A percentile compares a stretch with the other conserved stretches of the same genome.
Conservation (phyloP, 2,329 filamentous ascomycete genomes). For the Arachnopeziza araneosa region DNA sequence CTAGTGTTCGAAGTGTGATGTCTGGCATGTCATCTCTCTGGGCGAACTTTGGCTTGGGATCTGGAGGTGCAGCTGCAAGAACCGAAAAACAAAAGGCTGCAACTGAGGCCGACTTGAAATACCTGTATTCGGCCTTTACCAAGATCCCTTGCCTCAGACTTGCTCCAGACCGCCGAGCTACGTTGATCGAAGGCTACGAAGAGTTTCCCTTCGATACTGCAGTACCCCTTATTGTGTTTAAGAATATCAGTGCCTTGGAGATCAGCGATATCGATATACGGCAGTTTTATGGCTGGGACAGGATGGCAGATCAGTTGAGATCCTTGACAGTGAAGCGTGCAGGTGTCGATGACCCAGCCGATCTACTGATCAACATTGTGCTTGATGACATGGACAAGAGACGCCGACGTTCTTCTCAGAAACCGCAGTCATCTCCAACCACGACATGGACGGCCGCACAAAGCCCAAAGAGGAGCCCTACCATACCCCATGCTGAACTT, state of each 20-base stretch:
- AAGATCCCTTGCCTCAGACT: slow-evolving; percentile 91
- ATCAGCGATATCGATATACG: slow-evolving; percentile 94
- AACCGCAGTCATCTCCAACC: slow-evolving; percentile 74
- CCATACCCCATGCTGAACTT: slow-evolving; percentile 58
- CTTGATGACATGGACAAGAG: slow-evolving; percentile 94
- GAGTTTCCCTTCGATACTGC: slow-evolving; percentile 98
- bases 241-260: slow-evolving; percentile 90
- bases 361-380: slow-evolving; percentile 88
- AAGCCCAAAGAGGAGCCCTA: slow-evolving; percentile 58
- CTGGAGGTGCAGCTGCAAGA: slow-evolving; percentile 73
- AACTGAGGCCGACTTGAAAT: slow-evolving; percentile 82
- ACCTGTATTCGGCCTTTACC: slow-evolving; percentile 96
- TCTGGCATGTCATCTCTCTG: slow-evolving; percentile 92
- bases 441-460: slow-evolving; percentile 57
- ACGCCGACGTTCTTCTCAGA: slow-evolving; percentile 72
- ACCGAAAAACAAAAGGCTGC: slow-evolving; percentile 86
- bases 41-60: slow-evolving; percentile 79
- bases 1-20: slow-evolving; percentile 95
- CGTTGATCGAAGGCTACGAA: slow-evolving; percentile 87
- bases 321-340: slow-evolving; percentile 86
- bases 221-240: slow-evolving; percentile 93
- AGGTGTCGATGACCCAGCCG: slow-evolving; percentile 80
- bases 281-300: slow-evolving; percentile 96
- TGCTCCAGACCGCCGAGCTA: slow-evolving; percentile 87
- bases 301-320: slow-evolving; percentile 82